Conservation (phyloP, 306 rosid species). For the Begonia fuchsioides region DNA sequence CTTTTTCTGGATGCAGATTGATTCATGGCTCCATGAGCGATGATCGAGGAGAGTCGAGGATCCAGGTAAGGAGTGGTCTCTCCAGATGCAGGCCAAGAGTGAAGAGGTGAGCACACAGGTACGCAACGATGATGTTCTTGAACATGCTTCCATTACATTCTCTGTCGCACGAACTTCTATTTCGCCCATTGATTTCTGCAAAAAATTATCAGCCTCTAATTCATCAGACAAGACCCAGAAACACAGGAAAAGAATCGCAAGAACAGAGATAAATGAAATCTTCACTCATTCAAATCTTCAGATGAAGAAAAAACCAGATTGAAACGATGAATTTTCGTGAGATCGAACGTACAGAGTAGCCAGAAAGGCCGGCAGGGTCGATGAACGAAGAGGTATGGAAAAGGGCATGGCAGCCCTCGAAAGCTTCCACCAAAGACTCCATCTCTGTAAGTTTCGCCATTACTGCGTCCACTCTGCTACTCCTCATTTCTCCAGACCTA, state of each 20-base stretch:
- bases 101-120: constrained; percentile 85
- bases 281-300: no score
- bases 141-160: constrained; percentile 81
- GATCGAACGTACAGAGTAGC: constrained; percentile 49
- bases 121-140: constrained; percentile 43
- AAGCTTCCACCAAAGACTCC: constrained; percentile 37
- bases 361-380: constrained; percentile 88
- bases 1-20: constrained; percentile 51
- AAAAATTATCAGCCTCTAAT: no score
- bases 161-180: constrained; percentile 54
- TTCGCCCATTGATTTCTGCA: constrained; percentile 75
- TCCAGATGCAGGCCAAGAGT: constrained; percentile 70
- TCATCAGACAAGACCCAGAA: no score
- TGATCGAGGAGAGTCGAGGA: constrained; percentile 30
- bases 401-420: constrained; percentile 71
- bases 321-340: no score
- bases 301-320: no score
- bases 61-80: constrained; percentile 13
- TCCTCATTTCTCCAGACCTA: constrained; percentile 8
- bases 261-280: no score
- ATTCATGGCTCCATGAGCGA: constrained; percentile 51
- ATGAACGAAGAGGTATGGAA: constrained; percentile 71
- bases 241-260: no score
- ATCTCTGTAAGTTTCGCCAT: constrained; percentile 39
- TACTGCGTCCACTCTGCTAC: constrained; percentile 15